These are phyloP conservation scores for Chlorella vulgaris DNA, from an alignment of 139 green algal genomes.

Conservation along the genomic window DNA sequence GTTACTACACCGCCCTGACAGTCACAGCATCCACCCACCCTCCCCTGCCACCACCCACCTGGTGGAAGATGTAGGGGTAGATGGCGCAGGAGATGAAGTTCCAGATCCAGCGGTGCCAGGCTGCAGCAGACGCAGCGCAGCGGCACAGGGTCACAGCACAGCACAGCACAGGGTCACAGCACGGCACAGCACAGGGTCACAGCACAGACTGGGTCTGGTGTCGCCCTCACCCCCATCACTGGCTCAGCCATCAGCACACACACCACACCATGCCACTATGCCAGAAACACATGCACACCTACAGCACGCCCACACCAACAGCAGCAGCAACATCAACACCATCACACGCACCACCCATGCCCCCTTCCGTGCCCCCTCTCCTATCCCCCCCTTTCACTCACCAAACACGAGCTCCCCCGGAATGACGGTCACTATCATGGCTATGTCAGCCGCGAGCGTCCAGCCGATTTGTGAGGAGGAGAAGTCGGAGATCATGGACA, in stretches of 20 bases:
- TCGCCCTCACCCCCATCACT: no score
- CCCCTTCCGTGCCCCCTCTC: no score
- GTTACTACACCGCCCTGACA: no score
- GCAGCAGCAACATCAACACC: not conserved
- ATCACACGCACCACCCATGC: not conserved
- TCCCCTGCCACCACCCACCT: no score
- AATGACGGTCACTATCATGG: slow-evolving; percentile 54
- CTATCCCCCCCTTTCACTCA: not conserved
- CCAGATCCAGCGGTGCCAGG: slow-evolving; percentile 41
- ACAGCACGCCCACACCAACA: no score
- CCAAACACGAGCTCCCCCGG: slow-evolving; percentile 41
- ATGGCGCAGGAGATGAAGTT: slow-evolving; percentile 39
- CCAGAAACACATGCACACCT: no score
- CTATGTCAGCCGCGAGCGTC: slow-evolving; percentile 46
- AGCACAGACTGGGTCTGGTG: no score
- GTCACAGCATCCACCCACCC: no score
- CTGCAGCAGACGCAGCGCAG: not conserved
- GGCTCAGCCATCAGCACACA: no score
- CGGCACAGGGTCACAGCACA: no score
- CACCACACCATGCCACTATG: no score
- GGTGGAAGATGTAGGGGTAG: slow-evolving; percentile 43
- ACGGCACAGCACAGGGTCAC: not conserved
- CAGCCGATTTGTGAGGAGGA: not conserved
- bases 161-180: not conserved
- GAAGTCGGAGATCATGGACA: slow-evolving; percentile 59